Base-by-base conservation (phyloP, 116 monocot species). In the Posidonia oceanica region DNA sequence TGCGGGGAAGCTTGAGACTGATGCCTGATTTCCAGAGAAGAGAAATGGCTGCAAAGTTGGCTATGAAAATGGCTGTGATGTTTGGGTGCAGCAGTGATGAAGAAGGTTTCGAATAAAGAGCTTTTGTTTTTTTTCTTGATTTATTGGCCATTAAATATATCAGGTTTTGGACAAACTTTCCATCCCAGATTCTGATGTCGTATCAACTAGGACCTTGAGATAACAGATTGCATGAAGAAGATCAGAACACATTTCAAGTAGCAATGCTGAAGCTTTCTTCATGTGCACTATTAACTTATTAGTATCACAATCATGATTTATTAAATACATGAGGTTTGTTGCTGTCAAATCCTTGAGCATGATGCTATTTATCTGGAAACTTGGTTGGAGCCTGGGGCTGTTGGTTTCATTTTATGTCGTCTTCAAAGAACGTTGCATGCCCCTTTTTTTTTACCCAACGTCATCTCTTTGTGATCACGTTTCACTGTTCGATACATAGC, bases 11-110 rank as follows among this genome's bases (percentile, higher is more conserved):
- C 73, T 63, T 90, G 72, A 87, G 98, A 75, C 71, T 98, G 55
- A 93, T 98, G 93, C 98, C 98, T 4, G 98, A 98, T 78, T 87
- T 84, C 75, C 93, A 90, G 68, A 85, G 98, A 77, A 86, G 86
- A 52, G 98, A 93, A 54, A 86, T 81, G 90, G 93, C 93, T 52
- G 93, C 93, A 2, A 90, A 93, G 59, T 73, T 98, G 70, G 98
- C 90, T 2, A 82, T 87, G 82, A 92, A 84, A 78, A 86, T 98
- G 98, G 98, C 93, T 39, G 66, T 82, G 44, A 85, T 98, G 89
- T 98, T 98, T 80, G 90, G 83, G 16, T 83, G 82, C 41, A 79
- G 63, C 74, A 83, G 83, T 62, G 93, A 92, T 48, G 89, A 90
- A 38, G 93, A 98, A 63, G 39, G 68, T 21, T 55, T 63, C 53